These are phyloP conservation scores for Irpex sp. DNA, from an alignment of 1,284 basidiomycete genomes.

Conservation along the genomic window DNA sequence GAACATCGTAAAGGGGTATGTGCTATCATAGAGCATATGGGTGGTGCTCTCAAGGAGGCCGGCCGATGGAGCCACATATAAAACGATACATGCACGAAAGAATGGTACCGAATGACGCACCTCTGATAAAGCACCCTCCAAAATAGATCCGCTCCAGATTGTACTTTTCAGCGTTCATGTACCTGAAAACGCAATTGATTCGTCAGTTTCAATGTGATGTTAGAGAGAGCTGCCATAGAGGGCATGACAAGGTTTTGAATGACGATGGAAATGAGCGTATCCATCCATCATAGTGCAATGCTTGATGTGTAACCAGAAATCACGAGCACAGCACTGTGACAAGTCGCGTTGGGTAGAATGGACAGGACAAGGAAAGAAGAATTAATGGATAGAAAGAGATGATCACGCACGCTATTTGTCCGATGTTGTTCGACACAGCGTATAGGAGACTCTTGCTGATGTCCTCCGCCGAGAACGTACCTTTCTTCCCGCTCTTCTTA, in stretches of 20 bases:
- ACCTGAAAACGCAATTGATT: conserved; percentile 44
- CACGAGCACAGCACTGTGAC: neutral
- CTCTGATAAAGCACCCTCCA: conserved; percentile 98
- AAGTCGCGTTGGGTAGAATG: no score
- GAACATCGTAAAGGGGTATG: no score
- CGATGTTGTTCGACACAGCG: conserved; percentile 98
- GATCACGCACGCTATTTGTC: conserved; percentile 93
- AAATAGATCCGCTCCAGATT: conserved; percentile 97
- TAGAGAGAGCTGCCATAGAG: neutral
- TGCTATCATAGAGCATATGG: no score
- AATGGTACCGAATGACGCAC: conserved; percentile 39
- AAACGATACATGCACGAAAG: neutral
- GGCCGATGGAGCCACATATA: neutral
- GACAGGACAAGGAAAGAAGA: no score
- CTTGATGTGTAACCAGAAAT: neutral
- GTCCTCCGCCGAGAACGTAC: conserved; percentile 86
- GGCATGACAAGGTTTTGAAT: neutral
- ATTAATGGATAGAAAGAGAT: neutral
- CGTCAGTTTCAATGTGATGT: neutral
- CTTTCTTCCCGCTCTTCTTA: conserved; percentile 79
- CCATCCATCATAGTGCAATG: no score
- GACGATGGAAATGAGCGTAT: no score
- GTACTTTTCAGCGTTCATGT: conserved; percentile 99
- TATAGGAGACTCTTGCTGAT: conserved; percentile 94
- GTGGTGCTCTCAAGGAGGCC: no score